Base-by-base conservation (phyloP, 2,329 filamentous ascomycete species). In the Arthrinium phaeospermum region DNA sequence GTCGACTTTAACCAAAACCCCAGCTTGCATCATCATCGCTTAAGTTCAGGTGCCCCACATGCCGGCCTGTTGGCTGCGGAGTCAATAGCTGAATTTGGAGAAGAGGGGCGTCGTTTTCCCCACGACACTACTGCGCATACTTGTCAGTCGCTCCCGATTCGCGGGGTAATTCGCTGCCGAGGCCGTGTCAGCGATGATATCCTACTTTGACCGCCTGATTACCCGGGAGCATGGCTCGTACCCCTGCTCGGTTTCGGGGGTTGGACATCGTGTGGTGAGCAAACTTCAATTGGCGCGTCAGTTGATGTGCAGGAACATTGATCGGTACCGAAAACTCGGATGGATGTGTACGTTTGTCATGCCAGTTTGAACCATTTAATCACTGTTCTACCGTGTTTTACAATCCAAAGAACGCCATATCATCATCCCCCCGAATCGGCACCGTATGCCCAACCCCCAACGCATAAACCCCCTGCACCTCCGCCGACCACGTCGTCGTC, bases 131-230 rank as follows among this genome's bases (percentile, higher is more conserved):
- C 51, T 13, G 24, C 51, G 51, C 24, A 30, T 27, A 12, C 24
- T 30, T 68, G 64, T 16, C 6, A 16, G 41, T 30, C 41, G 30
- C 44, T 68, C 70, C 68, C 64, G 68, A 72, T 69, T 73, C 70
- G 73, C 73, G 73, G 73, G 72, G 73, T 74, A 73, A 74, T 73
- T 73, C 71, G 49, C 46, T 44, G n/a, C 71, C 73, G 73, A 73
- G 30, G 22, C 27, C 27, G 19, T 61, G 53, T 61, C 53, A 61
- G 22, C 53, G 19, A n/a, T 61, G 53, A 19, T 13, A n/a, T 37
- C 53, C 53, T 61, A n/a, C 53, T 37, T 37, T 37, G 16, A 61
- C 53, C 53, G 53, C 30, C 53, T 61, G 30, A 10, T 4, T 37
- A 37, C 16, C 53, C 53, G 51, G 51, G 51, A 57, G 51, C 10